These are phyloP conservation scores for Apiospora malaysiana DNA, from an alignment of 2,329 filamentous ascomycete genomes.

Conservation along the genomic window DNA sequence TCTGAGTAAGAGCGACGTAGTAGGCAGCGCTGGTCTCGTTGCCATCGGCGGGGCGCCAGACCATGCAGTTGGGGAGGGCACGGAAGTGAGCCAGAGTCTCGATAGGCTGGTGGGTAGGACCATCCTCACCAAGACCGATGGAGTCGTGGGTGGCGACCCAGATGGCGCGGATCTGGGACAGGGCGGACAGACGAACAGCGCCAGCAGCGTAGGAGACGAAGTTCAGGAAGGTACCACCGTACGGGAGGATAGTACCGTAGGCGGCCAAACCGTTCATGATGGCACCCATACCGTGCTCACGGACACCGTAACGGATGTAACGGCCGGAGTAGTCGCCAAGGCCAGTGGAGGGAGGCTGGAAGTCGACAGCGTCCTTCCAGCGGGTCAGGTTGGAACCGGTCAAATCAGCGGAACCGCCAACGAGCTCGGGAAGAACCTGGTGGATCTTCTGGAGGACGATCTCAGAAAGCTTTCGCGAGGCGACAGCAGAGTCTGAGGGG, in stretches of 20 bases:
- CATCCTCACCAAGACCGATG: constrained; percentile 98
- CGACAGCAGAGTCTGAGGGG: constrained; percentile 80
- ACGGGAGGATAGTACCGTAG: constrained; percentile 94
- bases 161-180: constrained; percentile 89
- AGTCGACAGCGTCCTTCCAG: constrained; percentile 97
- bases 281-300: constrained; percentile 90
- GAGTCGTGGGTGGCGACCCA: constrained; percentile 99
- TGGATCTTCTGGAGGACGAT: constrained; percentile 89
- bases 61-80: constrained; percentile 98
- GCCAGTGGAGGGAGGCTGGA: constrained; percentile 86
- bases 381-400: constrained; percentile 98
- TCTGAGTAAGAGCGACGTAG: constrained; percentile 90
- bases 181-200: constrained; percentile 89
- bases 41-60: constrained; percentile 97
- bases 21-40: constrained; percentile 99
- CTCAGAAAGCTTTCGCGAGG: constrained; percentile 96
- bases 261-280: constrained; percentile 95
- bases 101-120: constrained; percentile 98
- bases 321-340: constrained; percentile 91
- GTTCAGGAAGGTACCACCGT: constrained; percentile 97
- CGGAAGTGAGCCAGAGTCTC: constrained; percentile 99
- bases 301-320: constrained; percentile 91
- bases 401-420: constrained; percentile 96
- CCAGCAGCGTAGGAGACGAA: constrained; percentile 98
- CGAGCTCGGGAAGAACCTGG: constrained; percentile 81